Base-by-base conservation (phyloP, 345 rosid genomes). In the Anastatica hierochuntica region DNA sequence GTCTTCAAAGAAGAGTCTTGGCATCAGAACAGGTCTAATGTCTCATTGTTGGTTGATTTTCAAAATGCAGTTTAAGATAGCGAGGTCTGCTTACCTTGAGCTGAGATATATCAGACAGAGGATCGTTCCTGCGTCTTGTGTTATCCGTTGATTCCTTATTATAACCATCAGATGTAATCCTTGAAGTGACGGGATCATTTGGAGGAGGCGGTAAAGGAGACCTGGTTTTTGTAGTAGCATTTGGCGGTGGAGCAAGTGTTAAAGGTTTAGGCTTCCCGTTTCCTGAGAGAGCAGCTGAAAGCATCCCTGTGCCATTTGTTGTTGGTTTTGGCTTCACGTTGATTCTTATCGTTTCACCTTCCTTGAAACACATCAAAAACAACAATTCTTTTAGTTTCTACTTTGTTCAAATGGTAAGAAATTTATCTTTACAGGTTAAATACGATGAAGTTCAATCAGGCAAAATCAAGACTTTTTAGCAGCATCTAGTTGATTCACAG, bases 321-420 rank as follows among this genome's bases (percentile, higher is more conserved):
- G 94, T 27, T 15, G 88, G 77, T 61, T 85, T 94, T 13, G 63
- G 83, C 82, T 94, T 88, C 71, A 94, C 99, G 44, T 85, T 94
- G 74, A 94, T 94, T 63, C 94, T 77, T 42, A 94, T 94, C 5
- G 99, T 94, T 75, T 94, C 97, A 44, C 99, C 99, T 72, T 94
- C 99, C 99, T 94, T 56, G 0, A 72, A 51, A 63, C 67, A 57
- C 59, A 63, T 54, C 35, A 39, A 34, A 54, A 29, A 27, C 13
- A 27, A 45, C 10, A 54, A 20, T 19, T 2, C 4, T 39, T 36
- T 37, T 10, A 35, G 40, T 2, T 23, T 16, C 13, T 20, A 41
- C 43, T 1, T 39, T 47, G 9, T 38, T 7, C 29, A 4, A 40
- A 30, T 19, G 27, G 6, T 24, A 24, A n/a, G n/a, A n/a, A n/a